Base-by-base conservation (phyloP, 2,329 filamentous ascomycete species). In the Leptographium lundbergii region DNA sequence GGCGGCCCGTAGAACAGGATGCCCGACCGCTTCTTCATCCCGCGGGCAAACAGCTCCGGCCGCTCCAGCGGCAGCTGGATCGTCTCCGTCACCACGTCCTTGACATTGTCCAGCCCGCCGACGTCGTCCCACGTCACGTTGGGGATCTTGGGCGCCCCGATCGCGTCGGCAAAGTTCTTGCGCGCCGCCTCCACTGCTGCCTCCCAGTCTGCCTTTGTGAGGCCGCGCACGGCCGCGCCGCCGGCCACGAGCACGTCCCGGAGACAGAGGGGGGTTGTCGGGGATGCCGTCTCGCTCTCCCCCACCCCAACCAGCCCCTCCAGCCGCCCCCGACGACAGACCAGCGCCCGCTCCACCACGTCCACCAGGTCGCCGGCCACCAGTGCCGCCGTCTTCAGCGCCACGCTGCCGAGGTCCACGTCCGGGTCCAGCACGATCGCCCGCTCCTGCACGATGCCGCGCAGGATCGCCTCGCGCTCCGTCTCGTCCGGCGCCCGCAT, bases 91-190 rank as follows among this genome's bases (percentile, higher is more conserved):
- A 97, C 87, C n/a, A 92, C 91, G 65, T 96, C 91, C 75, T 97
- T 97, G 70, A 97, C 91, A 66, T 96, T 91, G 34, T 87, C 85
- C 36, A 97, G 79, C 56, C 94, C 92, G 71, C 92, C 92, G 24
- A 99, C 92, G 70, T 99, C 92, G 65, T 92, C 87, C 92, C 92
- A 99, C 25, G 87, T 87, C 7, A 99, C 94, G 63, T 96, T 96
- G 7, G 92, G 94, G 62, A 97, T 97, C 79, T 97, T 97, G 2
- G 94, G 94, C 6, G 94, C 94, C 27, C 94, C 94, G 63, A 99
- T 99, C 0, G 92, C 87, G 70, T 97, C 94, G 6, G 94, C 92
- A 70, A 99, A 99, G 72, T 96, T 97, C 79, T 96, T 96, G 58
- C 94, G 85, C 1, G 94, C 94, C 6, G 91, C 90, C 61, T 97